Conservation (phyloP, 371 early-diverging fungal genomes). For the Thermomucor indicae-seudaticae region DNA sequence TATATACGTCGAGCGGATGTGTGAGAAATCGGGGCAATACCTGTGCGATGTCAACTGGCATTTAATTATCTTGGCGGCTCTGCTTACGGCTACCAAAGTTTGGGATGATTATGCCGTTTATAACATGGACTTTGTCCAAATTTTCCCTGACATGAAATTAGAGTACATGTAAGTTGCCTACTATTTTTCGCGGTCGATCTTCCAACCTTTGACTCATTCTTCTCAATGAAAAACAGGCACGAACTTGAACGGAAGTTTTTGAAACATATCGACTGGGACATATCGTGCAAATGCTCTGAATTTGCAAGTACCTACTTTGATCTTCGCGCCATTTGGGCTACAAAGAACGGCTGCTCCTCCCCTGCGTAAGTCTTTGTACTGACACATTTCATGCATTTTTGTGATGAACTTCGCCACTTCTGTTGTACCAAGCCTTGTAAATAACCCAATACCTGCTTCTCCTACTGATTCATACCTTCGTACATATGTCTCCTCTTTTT, state of each 20-base stretch:
- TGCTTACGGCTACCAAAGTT: conserved; percentile 74
- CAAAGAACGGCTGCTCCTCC: too few species aligned
- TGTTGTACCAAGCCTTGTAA: too few species aligned
- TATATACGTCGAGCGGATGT: conserved; percentile 71
- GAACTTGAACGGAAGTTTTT: not conserved
- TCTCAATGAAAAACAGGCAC: not conserved
- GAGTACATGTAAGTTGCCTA: conserved; percentile 20
- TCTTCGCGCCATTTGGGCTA: too few species aligned
- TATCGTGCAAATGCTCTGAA: not conserved
- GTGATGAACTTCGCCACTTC: too few species aligned
- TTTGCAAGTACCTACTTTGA: not conserved
- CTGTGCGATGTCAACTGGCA: conserved; percentile 75
- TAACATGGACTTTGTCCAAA: conserved; percentile 78
- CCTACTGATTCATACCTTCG: too few species aligned
- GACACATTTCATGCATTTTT: too few species aligned
- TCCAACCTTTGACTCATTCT: not conserved
- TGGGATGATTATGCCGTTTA: conserved; percentile 90
- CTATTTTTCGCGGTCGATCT: not conserved
- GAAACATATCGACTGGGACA: not conserved
- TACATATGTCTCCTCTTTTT: too few species aligned
- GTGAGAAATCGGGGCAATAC: conserved; percentile 52
- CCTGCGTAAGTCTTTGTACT: too few species aligned
- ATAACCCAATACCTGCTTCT: too few species aligned
- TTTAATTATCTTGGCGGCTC: conserved; percentile 60
- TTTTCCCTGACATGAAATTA: conserved; percentile 58